Evolutionary conservation across 75 land plant genomes (phyloP).

Genomic region (Sequoia sempervirens): DNA sequence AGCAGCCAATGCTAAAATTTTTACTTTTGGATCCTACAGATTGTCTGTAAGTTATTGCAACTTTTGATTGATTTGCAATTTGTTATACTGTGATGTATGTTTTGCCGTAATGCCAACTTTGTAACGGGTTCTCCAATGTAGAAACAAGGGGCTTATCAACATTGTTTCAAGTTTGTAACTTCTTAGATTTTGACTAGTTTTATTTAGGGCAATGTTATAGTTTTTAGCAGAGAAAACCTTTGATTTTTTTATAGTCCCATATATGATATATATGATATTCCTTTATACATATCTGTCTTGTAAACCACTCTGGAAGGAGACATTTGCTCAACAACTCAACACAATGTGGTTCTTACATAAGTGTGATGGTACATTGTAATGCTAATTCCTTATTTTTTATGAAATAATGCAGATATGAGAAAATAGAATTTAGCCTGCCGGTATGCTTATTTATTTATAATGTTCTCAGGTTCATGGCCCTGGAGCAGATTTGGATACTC

Average conservation of each 20-base stretch:
- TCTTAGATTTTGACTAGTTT: neutral
- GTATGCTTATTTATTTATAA: neutral
- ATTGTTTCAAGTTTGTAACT: neutral
- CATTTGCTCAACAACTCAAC: no score
- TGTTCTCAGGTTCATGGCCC: conserved; percentile 85
- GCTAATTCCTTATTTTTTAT: no score
- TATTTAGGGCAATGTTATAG: neutral
- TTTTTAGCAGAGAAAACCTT: no score
- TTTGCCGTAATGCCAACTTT: neutral
- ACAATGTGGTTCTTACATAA: no score
- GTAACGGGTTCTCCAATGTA: neutral
- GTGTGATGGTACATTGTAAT: no score
- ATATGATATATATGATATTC: no score
- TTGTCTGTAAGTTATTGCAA: conserved; percentile 56
- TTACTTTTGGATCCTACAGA: conserved; percentile 90
- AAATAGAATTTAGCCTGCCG: neutral
- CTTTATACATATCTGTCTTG: no score
- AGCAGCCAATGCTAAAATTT: conserved; percentile 80
- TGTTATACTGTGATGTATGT: no score
- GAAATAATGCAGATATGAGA: neutral
- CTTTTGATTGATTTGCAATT: neutral
- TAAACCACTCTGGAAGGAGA: no score
- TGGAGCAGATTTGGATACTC: conserved; percentile 86
- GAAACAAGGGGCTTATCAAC: neutral
- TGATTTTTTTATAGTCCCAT: no score